These are phyloP conservation scores for Phytophthora agathidicida DNA, from an alignment of 352 stramenopile genomes.

Conservation along the genomic window DNA sequence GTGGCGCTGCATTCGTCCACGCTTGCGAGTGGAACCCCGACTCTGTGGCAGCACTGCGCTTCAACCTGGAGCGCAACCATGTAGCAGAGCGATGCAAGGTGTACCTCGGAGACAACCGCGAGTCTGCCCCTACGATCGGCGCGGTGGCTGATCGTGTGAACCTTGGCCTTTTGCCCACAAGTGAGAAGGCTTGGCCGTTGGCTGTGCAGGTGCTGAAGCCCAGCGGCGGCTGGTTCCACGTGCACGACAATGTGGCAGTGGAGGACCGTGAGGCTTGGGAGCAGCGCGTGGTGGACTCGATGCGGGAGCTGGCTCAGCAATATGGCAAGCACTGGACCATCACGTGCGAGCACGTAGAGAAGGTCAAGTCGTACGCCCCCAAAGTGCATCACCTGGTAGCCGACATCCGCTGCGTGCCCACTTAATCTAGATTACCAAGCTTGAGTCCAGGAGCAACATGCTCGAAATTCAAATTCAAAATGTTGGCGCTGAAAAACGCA, in stretches of 20 bases:
- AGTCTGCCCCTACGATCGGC: slow-evolving; percentile 69
- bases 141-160: slow-evolving; percentile 93
- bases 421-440: neutral
- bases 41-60: slow-evolving; percentile 88
- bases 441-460: no score
- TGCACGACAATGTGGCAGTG: slow-evolving; percentile 95
- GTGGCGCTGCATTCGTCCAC: slow-evolving; percentile 89
- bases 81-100: slow-evolving; percentile 82
- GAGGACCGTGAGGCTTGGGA: slow-evolving; percentile 86
- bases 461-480: slow-evolving; percentile 22
- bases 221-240: slow-evolving; percentile 93
- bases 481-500: slow-evolving; percentile 9
- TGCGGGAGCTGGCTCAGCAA: slow-evolving; percentile 51
- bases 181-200: slow-evolving; percentile 93
- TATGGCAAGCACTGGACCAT: slow-evolving; percentile 72
- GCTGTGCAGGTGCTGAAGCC: slow-evolving; percentile 92
- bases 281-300: slow-evolving; percentile 57
- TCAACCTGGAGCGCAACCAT: slow-evolving; percentile 93
- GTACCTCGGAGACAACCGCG: slow-evolving; percentile 92
- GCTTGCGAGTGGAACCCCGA: slow-evolving; percentile 97
- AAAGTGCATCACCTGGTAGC: slow-evolving; percentile 91
- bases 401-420: slow-evolving; percentile 68
- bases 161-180: slow-evolving; percentile 94
- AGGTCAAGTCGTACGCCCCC: slow-evolving; percentile 93
- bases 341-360: slow-evolving; percentile 86